phyloP scores from a whole-genome alignment of 768 basidiomycete species.

The Naematelia encephala region DNA sequence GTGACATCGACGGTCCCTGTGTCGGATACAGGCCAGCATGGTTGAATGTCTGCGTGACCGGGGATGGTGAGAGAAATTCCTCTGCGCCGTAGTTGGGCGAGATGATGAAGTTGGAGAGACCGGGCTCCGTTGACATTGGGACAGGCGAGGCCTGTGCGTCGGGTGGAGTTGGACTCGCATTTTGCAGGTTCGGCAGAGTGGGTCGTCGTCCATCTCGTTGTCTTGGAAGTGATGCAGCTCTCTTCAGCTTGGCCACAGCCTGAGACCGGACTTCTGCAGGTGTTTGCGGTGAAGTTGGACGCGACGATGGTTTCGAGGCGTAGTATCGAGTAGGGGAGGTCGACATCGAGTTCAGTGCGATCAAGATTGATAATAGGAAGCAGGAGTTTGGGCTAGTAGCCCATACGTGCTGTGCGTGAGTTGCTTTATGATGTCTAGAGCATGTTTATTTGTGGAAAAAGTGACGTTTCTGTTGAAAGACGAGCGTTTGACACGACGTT shows the following conservation, averaged over 20 bases:
- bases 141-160: neutral
- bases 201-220: conserved; percentile 88
- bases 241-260: conserved; percentile 83
- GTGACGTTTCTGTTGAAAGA: neutral
- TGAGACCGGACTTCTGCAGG: conserved; percentile 77
- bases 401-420: too few relatives aligned
- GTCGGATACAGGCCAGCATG: conserved; percentile 15
- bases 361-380: too few relatives aligned
- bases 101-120: neutral
- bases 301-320: conserved; percentile 68
- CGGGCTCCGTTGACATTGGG: neutral
- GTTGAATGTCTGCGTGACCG: conserved; percentile 13
- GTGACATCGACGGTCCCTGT: conserved; percentile 19
- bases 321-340: conserved; percentile 64
- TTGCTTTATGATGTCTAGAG: too few relatives aligned
- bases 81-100: conserved; percentile 13
- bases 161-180: neutral
- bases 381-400: too few relatives aligned
- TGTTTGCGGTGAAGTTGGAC: conserved; percentile 66
- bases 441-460: neutral
- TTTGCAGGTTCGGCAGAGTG: conserved; percentile 1
- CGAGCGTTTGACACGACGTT: conserved; percentile 3
- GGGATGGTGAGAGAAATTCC: conserved; percentile 42
- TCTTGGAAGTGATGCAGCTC: conserved; percentile 84
- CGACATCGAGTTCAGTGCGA: too few relatives aligned